Evolutionary conservation across 768 basidiomycete species (phyloP), one percentile per base, ranked within the genome.

Genomic region (Auriculariales sp.): DNA sequence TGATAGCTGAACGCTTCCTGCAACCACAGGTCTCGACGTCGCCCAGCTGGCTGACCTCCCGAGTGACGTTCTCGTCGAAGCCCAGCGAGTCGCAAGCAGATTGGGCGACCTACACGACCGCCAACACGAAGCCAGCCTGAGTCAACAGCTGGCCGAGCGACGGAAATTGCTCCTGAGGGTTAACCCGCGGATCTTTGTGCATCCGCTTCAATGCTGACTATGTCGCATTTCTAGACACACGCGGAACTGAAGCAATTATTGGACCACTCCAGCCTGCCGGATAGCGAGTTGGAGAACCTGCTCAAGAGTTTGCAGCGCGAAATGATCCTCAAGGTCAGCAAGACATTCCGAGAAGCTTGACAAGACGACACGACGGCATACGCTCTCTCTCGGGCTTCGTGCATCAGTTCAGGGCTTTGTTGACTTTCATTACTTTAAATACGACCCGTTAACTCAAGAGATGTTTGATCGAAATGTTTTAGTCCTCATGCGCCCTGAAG

Each of bases 11-110:
- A 39, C 32, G 22, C 17, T 46, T 12, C n/a, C 25, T 39, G 35
- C 15, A 12, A 47, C 31, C n/a, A 22, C 54, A 93, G 93, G 94
- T 2, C 68, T 99, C 10, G 86, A 95, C 56, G 74, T 97, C 25
- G 92, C 93, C 11, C 77, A 78, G 44, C 72, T 94, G 4, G 92
- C 90, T 1, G 89, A 92, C 58, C 69, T 99, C 0, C 94, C 94
- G 0, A 54, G 62, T 0, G 75, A 84, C 44, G 77, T 94, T 11
- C 61, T 92, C 34, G 54, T 58, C 3, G 79, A 84, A 61, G 81
- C 75, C 4, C 73, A 65, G 52, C 68, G 75, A 49, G 76, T 87
- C 0, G 76, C 88, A 2, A 68, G 70, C 12, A 66, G 63, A 7
- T 72, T 95, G 9, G 64, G 71, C 3, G 74, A 74, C 19, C 62